These are phyloP conservation scores for Xylariaceae sp. DNA, from an alignment of 2,329 filamentous ascomycete genomes.

Conservation along the genomic window DNA sequence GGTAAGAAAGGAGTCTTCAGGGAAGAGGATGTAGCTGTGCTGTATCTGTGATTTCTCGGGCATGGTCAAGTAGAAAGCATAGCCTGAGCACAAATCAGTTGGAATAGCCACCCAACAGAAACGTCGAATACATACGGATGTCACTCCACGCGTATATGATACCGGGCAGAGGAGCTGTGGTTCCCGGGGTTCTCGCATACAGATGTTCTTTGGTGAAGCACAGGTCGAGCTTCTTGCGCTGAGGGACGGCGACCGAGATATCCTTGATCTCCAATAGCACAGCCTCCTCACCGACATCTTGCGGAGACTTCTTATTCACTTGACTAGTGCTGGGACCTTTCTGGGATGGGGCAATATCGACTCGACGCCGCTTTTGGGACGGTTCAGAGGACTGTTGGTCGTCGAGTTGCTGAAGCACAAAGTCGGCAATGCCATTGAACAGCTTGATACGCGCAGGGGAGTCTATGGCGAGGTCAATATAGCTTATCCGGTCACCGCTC, in stretches of 20 bases:
- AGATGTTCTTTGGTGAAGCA: constrained; percentile 53
- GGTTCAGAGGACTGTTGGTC: constrained; percentile 29
- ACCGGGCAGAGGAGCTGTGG: constrained; percentile 42
- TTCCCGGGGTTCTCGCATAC: constrained; percentile 47
- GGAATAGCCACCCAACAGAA: neutral
- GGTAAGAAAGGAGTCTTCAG: constrained; percentile 45
- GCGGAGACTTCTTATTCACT: constrained; percentile 16
- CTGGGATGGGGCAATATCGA: constrained; percentile 34
- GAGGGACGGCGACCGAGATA: constrained; percentile 58
- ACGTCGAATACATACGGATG: constrained; percentile 38
- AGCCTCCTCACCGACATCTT: constrained; percentile 39
- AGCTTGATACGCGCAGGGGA: constrained; percentile 41
- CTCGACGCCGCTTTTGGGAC: constrained; percentile 43
- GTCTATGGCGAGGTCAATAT: too few relatives aligned
- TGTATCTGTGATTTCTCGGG: constrained; percentile 59
- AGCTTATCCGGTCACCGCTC: neutral
- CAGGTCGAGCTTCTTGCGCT: constrained; percentile 61
- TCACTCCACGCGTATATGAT: constrained; percentile 54
- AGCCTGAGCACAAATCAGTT: constrained; percentile 34
- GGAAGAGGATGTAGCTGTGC: constrained; percentile 59
- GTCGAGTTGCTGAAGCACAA: constrained; percentile 38
- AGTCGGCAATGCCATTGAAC: constrained; percentile 49
- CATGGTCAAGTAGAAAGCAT: constrained; percentile 56
- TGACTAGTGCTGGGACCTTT: constrained; percentile 17
- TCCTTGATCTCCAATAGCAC: constrained; percentile 56